These are phyloP conservation scores for Guadua angustifolia DNA, from an alignment of 176 grass and related monocot genomes.

Conservation along the genomic window DNA sequence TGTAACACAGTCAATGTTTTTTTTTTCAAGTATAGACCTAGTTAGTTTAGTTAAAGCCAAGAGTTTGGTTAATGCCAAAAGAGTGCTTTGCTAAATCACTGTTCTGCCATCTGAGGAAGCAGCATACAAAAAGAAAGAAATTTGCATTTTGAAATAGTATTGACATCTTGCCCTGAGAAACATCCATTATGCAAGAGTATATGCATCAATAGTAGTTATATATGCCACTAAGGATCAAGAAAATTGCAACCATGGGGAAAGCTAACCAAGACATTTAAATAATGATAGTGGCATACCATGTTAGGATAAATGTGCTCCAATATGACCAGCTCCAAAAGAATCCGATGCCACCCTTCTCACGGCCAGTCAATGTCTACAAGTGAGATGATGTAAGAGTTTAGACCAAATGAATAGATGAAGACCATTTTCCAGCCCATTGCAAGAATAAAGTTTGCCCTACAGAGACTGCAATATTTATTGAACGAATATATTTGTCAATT, in stretches of 20 bases:
- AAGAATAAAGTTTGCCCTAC: neutral
- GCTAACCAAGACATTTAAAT: constrained; percentile 29
- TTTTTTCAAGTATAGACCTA: neutral
- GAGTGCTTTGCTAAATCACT: constrained; percentile 22
- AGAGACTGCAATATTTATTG: constrained; percentile 6
- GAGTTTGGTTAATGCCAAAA: constrained; percentile 12
- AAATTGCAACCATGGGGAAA: neutral
- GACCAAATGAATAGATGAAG: constrained; percentile 1
- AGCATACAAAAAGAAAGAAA: neutral
- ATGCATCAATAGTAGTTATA: neutral
- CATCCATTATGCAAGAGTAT: constrained; percentile 5
- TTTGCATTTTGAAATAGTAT: constrained; percentile 6
- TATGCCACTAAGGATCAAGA: constrained; percentile 16
- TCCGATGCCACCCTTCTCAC: constrained; percentile 80
- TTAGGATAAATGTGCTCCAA: constrained; percentile 99
- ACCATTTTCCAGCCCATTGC: constrained; percentile 3
- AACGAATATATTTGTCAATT: neutral
- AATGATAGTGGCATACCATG: constrained; percentile 64
- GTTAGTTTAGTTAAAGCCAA: constrained; percentile 25
- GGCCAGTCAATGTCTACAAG: constrained; percentile 76
- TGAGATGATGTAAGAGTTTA: constrained; percentile 39
- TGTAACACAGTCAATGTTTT: constrained; percentile 11
- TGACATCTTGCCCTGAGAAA: neutral
- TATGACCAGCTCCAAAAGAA: constrained; percentile 99
- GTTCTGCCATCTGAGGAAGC: constrained; percentile 14